These are phyloP conservation scores for Ampelomyces quisqualis DNA, from an alignment of 2,329 filamentous ascomycete species.

Conservation along the genomic window DNA sequence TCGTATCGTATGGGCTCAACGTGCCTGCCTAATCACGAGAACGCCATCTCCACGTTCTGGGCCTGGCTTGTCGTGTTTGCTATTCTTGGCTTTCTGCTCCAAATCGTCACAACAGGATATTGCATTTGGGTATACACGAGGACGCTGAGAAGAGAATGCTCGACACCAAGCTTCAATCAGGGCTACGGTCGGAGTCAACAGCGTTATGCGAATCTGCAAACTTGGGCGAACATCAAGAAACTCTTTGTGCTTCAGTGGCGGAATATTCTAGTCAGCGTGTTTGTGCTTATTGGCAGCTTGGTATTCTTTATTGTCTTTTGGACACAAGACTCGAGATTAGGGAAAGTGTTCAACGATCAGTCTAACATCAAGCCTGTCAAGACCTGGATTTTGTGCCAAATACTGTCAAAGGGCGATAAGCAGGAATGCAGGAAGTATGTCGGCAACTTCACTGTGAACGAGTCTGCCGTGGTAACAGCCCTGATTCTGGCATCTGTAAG, in stretches of 20 bases:
- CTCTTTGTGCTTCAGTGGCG: slow-evolving; percentile 34
- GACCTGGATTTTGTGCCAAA: slow-evolving; percentile 13
- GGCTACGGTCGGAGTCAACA: neutral
- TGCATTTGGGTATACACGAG: slow-evolving; percentile 40
- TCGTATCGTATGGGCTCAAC: slow-evolving; percentile 43
- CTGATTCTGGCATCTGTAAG: slow-evolving; percentile 33
- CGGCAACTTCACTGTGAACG: slow-evolving; percentile 20
- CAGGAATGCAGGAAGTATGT: slow-evolving; percentile 29
- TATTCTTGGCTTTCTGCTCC: slow-evolving; percentile 28
- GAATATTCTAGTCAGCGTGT: slow-evolving; percentile 29
- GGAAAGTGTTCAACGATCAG: slow-evolving; percentile 21
- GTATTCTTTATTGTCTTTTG: slow-evolving; percentile 34
- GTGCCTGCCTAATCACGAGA: slow-evolving; percentile 39
- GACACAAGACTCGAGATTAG: slow-evolving; percentile 28
- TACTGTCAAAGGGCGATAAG: slow-evolving; percentile 22
- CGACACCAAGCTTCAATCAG: slow-evolving; percentile 4
- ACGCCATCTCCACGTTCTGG: slow-evolving; percentile 42
- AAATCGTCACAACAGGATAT: slow-evolving; percentile 36
- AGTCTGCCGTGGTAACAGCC: slow-evolving; percentile 19
- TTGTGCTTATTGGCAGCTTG: slow-evolving; percentile 28
- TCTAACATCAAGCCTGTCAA: slow-evolving; percentile 20
- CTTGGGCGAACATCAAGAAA: slow-evolving; percentile 26
- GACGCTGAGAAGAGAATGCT: slow-evolving; percentile 15
- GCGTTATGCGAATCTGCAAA: slow-evolving; percentile 10
- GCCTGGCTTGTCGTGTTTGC: slow-evolving; percentile 42